Evolutionary conservation across 2,329 filamentous ascomycete species (phyloP), one percentile per base, ranked within the genome.

Genomic region (Chrysoporthe cubensis): DNA sequence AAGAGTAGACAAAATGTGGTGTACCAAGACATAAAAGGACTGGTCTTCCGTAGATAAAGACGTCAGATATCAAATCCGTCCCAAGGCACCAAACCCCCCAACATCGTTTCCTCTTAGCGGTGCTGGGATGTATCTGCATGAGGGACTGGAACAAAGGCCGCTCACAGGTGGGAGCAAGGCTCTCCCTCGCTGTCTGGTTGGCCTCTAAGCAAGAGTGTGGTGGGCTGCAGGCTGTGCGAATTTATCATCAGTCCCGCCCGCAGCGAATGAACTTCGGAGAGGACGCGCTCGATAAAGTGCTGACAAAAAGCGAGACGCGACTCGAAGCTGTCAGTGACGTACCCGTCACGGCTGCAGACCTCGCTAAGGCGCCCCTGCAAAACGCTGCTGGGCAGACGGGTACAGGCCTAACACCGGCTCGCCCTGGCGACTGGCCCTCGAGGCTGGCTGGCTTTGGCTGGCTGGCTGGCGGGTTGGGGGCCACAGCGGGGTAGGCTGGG

Each of bases 231-330:
- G 5, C n/a, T 50, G 4, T 54, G 2, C 16, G 26, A 54, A 61
- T 61, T 61, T 48, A 48, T 61, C 59, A 61, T 61, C 43, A 44
- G 59, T 46, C 11, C 26, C 59, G 18, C 42, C 1, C 6, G 3
- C 59, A 9, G n/a, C 40, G 13, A 32, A 44, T 60, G 21, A 32
- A 44, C 40, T 26, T 32, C n/a, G 42, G 50, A 37, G 56, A 43
- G 57, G 62, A 65, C 66, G 66, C 66, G 58, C 62, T 42, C 26
- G 56, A 46, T 66, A 68, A 52, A 62, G 66, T 62, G 63, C 63
- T 66, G 57, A 66, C 64, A 56, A 48, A 62, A 60, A 66, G 46
- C 59, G 57, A 66, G 66, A 63, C 66, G 66, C 66, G 66, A 68
- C 52, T 62, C 56, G 34, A 52, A 46, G 64, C 50, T 62, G 43